These are phyloP conservation scores for Trichoderma lentiforme DNA, from an alignment of 2,329 filamentous ascomycete species.

Conservation along the genomic window DNA sequence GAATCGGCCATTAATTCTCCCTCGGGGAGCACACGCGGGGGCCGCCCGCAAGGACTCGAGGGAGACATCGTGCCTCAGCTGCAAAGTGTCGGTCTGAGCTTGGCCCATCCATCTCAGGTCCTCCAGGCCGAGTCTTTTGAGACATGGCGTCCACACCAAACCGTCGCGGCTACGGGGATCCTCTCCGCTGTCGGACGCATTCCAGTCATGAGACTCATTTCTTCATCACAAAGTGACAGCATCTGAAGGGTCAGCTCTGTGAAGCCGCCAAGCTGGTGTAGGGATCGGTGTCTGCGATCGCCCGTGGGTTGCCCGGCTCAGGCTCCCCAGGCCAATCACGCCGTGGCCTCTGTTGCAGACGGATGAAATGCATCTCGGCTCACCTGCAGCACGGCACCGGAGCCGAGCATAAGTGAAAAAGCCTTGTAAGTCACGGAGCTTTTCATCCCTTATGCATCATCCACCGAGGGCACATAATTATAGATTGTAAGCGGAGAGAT, in stretches of 20 bases:
- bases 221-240: neutral
- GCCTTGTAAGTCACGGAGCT: neutral
- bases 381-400: conserved; percentile 13
- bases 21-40: conserved; percentile 11
- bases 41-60: neutral
- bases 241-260: neutral
- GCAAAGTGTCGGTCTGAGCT: conserved; percentile 4
- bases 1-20: neutral
- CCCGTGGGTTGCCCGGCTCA: neutral
- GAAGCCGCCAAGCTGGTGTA: neutral
- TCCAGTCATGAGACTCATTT: conserved; percentile 5
- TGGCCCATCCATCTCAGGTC: neutral
- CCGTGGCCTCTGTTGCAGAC: neutral
- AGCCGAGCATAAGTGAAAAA: neutral
- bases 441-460: neutral
- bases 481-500: neutral
- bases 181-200: conserved; percentile 18
- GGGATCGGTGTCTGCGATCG: neutral
- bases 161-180: neutral
- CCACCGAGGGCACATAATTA: neutral
- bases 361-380: conserved; percentile 16
- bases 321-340: conserved; percentile 9
- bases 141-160: conserved; percentile 10
- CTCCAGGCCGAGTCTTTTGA: neutral
- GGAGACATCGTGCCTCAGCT: neutral